Evolutionary conservation across 2,329 filamentous ascomycete species (phyloP).

Genomic region (Trichocomaceae sp.): DNA sequence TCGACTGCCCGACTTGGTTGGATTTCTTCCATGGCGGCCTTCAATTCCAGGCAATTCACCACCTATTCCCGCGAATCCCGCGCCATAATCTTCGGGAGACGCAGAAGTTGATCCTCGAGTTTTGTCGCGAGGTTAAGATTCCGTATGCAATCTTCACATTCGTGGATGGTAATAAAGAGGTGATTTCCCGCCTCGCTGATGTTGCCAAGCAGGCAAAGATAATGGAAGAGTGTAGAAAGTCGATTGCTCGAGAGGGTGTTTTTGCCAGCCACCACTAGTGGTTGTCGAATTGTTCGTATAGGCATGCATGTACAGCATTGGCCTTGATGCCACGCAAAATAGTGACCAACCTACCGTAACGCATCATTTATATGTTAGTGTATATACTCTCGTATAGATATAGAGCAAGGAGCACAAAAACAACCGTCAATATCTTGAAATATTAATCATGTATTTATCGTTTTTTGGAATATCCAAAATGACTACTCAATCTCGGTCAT

Average conservation of each 20-base stretch:
- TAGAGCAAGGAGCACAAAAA: too few relatives aligned
- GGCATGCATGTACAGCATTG: too few relatives aligned
- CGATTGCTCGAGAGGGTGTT: conserved; percentile 7
- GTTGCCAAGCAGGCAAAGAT: conserved; percentile 74
- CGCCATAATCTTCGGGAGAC: conserved; percentile 72
- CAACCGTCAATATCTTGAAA: too few relatives aligned
- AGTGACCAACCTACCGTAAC: too few relatives aligned
- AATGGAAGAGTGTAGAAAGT: conserved; percentile 64
- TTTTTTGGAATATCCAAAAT: too few relatives aligned
- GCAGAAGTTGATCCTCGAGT: conserved; percentile 70
- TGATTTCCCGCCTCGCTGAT: conserved; percentile 69
- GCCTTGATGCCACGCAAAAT: too few relatives aligned
- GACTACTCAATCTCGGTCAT: background rate
- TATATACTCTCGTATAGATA: too few relatives aligned
- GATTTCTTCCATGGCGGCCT: conserved; percentile 85
- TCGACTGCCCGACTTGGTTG: conserved; percentile 80
- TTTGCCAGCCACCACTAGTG: background rate
- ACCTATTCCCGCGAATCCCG: conserved; percentile 76
- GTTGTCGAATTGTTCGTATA: too few relatives aligned
- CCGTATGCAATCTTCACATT: conserved; percentile 84
- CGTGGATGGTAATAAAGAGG: conserved; percentile 72
- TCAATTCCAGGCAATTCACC: conserved; percentile 85
- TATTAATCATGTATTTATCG: too few relatives aligned
- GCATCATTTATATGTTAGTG: too few relatives aligned
- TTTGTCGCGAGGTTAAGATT: conserved; percentile 74